phyloP scores from a whole-genome alignment of 176 grass and related monocot genomes.

The Themeda triandra region DNA sequence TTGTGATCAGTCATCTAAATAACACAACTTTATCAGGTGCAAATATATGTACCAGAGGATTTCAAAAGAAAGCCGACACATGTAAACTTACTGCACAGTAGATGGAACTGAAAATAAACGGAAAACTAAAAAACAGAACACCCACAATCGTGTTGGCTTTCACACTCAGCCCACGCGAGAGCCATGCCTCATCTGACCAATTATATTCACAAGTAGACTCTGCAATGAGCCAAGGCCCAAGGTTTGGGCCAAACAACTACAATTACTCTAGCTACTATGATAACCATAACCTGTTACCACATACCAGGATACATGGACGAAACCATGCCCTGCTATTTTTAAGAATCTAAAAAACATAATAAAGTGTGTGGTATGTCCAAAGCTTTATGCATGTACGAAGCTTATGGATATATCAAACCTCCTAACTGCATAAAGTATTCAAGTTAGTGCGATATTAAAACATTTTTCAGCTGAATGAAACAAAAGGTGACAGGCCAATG shows the following conservation, averaged over 20 bases:
- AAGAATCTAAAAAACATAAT: background rate
- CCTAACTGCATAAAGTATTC: background rate
- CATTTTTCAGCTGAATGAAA: background rate
- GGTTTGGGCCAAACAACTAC: background rate
- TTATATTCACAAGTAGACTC: background rate
- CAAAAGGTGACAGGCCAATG: background rate
- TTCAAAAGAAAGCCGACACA: background rate
- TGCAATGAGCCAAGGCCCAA: background rate
- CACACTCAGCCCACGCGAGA: background rate
- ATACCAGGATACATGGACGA: background rate
- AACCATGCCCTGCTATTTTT: background rate
- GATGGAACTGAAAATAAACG: background rate
- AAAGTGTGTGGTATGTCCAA: background rate
- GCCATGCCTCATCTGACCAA: background rate
- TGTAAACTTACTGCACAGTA: background rate
- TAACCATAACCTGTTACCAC: slow-evolving; percentile 6
- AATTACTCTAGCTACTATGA: background rate
- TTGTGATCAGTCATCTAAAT: background rate
- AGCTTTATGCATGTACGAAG: background rate
- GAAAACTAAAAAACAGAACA: background rate
- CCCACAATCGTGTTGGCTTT: background rate
- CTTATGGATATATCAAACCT: background rate
- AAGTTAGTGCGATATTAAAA: background rate
- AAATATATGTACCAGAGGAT: background rate
- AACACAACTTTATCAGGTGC: background rate